Percentiles rank a stretch among this genome's conserved stretches.
Conservation (phyloP, 148 eudicot species). For the Vaccinium darrowii region DNA sequence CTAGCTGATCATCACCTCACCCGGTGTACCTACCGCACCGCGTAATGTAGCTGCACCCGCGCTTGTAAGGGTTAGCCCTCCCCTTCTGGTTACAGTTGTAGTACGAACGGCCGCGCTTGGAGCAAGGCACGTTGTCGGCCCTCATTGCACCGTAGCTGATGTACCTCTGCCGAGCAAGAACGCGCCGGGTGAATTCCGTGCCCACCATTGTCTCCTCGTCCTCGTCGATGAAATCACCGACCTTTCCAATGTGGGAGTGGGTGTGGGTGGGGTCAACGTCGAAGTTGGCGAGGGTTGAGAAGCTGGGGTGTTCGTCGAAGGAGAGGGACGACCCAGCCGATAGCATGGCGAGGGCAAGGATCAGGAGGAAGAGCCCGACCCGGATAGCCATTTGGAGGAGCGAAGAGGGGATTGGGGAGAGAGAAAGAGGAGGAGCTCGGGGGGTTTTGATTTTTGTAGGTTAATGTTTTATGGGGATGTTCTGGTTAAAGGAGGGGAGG, state of each 20-base stretch:
- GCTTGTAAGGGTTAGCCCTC: slow-evolving; percentile 17
- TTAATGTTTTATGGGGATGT: not conserved
- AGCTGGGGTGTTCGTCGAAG: not conserved
- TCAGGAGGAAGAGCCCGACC: not conserved
- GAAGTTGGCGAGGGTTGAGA: not conserved
- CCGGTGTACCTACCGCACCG: not conserved
- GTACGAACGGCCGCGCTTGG: slow-evolving; percentile 17
- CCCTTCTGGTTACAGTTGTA: slow-evolving; percentile 21
- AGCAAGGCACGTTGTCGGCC: slow-evolving; percentile 13
- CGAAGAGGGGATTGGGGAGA: not conserved
- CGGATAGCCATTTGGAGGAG: slow-evolving; percentile 5
- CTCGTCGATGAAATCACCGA: slow-evolving; percentile 17
- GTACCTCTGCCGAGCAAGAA: slow-evolving; percentile 6
- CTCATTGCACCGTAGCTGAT: slow-evolving; percentile 19
- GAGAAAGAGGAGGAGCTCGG: not conserved
- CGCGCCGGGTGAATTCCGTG: slow-evolving; percentile 17
- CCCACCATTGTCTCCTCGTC: slow-evolving; percentile 25
- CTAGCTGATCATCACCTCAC: not conserved
- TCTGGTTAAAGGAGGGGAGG: not conserved
- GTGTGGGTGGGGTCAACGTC: not conserved
- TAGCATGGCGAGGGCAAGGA: slow-evolving; percentile 8
- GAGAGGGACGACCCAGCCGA: not conserved
- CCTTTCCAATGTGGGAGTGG: not conserved
- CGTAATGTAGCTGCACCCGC: slow-evolving; percentile 22
- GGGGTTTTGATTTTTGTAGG: not conserved